Conservation (phyloP, 345 rosid genomes). For the Linum trigynum region DNA sequence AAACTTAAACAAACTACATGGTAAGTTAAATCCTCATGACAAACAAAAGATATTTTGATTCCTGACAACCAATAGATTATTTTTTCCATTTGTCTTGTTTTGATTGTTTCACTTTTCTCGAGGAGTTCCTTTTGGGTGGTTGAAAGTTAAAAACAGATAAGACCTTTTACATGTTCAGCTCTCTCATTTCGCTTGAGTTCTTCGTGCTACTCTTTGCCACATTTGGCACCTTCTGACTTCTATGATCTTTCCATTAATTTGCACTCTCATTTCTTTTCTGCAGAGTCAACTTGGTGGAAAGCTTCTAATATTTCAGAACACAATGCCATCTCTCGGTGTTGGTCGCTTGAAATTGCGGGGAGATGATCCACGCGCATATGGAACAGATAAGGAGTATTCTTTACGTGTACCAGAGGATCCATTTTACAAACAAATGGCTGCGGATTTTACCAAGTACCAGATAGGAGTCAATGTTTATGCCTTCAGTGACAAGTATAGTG, state of each 20-base stretch:
- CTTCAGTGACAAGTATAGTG: constrained; percentile 83
- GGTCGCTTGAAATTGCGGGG: constrained; percentile 95
- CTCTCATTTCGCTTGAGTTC: too few species aligned
- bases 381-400: constrained; percentile 82
- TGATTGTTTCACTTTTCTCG: neutral
- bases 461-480: constrained; percentile 87
- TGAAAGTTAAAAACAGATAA: too few species aligned
- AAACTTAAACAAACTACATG: too few species aligned
- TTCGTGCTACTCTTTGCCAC: neutral
- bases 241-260: neutral
- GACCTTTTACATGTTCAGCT: too few species aligned
- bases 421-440: constrained; percentile 98
- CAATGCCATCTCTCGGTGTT: constrained; percentile 89
- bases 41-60: too few species aligned
- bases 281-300: constrained; percentile 97
- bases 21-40: too few species aligned
- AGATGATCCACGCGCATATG: constrained; percentile 88
- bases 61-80: neutral
- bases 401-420: constrained; percentile 88
- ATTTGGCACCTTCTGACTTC: neutral
- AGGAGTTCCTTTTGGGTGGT: neutral
- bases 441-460: constrained; percentile 94
- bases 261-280: neutral
- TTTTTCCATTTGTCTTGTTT: neutral
- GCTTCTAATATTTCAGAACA: constrained; percentile 79